These are phyloP conservation scores for Amanita rimosa DNA, from an alignment of 768 basidiomycete species.

Conservation along the genomic window DNA sequence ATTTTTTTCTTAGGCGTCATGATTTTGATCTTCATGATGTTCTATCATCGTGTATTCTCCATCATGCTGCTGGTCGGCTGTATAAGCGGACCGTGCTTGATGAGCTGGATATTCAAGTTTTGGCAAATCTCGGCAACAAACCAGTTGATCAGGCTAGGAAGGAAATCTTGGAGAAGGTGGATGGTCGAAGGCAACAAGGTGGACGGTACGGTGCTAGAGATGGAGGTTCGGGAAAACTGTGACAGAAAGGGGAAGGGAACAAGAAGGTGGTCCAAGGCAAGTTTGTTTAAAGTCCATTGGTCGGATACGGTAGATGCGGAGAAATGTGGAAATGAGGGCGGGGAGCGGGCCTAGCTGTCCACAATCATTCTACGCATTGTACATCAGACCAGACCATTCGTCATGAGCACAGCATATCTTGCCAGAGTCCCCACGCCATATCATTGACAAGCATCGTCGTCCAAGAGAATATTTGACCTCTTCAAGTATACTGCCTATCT, in stretches of 20 bases:
- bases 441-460: no score
- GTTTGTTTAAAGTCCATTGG: no score
- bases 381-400: no score
- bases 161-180: neutral
- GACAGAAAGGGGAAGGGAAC: neutral
- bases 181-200: neutral
- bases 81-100: neutral
- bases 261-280: no score
- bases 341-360: no score
- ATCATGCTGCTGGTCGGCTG: constrained; percentile 1
- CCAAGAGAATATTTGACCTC: no score
- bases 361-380: no score
- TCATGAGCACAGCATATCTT: no score
- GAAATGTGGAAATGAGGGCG: no score
- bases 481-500: no score
- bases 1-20: constrained; percentile 1
- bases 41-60: neutral
- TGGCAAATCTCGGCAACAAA: neutral
- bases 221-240: neutral
- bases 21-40: constrained; percentile 4
- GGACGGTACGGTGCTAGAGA: neutral
- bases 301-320: no score
- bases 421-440: no score
- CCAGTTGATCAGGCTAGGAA: neutral
- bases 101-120: neutral